Conservation (phyloP, 306 rosid genomes). For the Nissolia schottii region DNA sequence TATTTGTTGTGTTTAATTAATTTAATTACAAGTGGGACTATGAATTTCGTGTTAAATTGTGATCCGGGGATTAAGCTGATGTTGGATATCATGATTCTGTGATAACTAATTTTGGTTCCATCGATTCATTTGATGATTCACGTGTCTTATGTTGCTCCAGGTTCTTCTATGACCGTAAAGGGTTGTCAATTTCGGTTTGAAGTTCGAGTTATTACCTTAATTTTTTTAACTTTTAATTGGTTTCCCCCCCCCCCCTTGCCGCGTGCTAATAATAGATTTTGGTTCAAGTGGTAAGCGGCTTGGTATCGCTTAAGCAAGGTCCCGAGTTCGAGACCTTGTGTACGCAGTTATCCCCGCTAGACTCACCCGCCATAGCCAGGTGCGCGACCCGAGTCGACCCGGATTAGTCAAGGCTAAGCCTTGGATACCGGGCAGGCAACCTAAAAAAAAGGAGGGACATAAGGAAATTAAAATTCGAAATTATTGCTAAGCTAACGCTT, state of each 20-base stretch:
- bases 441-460: no score
- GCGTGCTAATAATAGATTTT: neutral
- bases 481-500: neutral
- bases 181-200: neutral
- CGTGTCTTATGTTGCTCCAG: neutral
- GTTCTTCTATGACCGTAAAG: neutral
- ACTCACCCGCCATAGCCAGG: no score
- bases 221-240: neutral
- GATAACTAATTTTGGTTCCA: neutral
- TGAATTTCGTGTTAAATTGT: conserved; percentile 8
- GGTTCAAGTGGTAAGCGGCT: no score
- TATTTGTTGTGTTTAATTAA: conserved; percentile 16
- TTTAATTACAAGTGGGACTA: neutral
- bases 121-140: neutral
- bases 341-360: no score
- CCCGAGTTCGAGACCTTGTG: no score
- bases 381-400: no score
- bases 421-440: no score
- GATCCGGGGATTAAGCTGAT: neutral
- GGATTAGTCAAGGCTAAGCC: no score
- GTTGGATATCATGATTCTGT: conserved; percentile 9
- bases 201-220: neutral
- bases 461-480: neutral
- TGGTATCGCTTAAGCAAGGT: no score
- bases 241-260: neutral